Base-by-base conservation (phyloP, 2,329 filamentous ascomycete species). In the Gremmenia infestans region DNA sequence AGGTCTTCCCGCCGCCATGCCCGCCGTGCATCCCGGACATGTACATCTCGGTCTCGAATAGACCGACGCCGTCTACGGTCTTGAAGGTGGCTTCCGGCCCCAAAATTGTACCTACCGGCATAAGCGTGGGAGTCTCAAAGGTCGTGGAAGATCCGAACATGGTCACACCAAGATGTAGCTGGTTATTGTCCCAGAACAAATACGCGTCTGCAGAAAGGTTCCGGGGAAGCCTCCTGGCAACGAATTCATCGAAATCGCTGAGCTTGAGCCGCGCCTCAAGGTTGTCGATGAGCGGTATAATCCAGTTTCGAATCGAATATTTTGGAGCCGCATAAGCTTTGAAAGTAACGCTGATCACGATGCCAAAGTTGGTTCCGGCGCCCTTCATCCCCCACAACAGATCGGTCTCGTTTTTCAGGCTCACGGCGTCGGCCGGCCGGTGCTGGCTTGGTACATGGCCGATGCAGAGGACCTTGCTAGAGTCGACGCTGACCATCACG, bases 1-100 rank as follows among this genome's bases (percentile, higher is more conserved):
- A 85, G 0, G 81, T 86, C 71, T 84, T 86, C 23, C 59, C 60
- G 62, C 78, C 76, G 17, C 73, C 73, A 51, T 86, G 81, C 0
- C 81, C 81, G 23, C 79, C 78, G 50, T 86, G 81, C 78, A 87
- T 81, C 12, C 58, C 63, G 2, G 78, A 78, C 68, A 87, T 75
- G 69, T 85, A 83, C 77, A 85, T 81, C 51, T 86, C 82, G 0
- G 74, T 71, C 0, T 83, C 77, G 57, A 86, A 86, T 56, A 85
- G 56, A 40, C 70, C 76, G 9, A 82, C 60, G 40, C 72, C 60
- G 56, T 86, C 73, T 8, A 82, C 73, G 0, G 51, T 45, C 55
- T 74, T 69, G 25, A 37, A 61, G 49, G 61, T 62, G 2, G 65
- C 32, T 63, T 72, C 70, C 0, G 60, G 64, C 2, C 75, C 76